Percentiles rank a stretch among this genome's conserved stretches.
Conservation (phyloP, 78 protist genomes). For the Dictyostelium purpureum region DNA sequence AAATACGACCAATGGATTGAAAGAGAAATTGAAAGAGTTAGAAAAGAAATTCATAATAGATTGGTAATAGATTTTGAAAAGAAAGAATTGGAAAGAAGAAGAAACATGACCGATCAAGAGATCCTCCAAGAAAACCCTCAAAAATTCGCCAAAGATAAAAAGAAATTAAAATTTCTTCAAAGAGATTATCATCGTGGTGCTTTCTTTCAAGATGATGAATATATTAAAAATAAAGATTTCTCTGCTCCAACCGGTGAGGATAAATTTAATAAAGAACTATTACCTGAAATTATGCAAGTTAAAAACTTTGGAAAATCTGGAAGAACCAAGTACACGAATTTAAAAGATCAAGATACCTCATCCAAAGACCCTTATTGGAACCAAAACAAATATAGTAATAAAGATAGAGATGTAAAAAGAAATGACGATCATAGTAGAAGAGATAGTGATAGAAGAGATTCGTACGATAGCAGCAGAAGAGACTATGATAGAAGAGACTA, state of each 20-base stretch:
- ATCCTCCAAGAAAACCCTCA: conserved; percentile 24
- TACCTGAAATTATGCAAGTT: conserved; percentile 80
- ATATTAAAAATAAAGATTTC: conserved; percentile 66
- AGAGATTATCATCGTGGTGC: conserved; percentile 84
- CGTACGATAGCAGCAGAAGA: neutral
- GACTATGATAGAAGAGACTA: conserved; percentile 9
- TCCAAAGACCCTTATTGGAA: conserved; percentile 25
- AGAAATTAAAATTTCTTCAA: conserved; percentile 61
- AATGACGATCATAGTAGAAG: neutral
- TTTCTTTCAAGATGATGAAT: conserved; percentile 81
- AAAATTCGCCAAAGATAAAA: neutral
- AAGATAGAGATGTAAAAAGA: no score
- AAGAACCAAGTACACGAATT: conserved; percentile 80
- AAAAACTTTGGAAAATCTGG: conserved; percentile 78
- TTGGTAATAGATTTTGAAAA: conserved; percentile 6
- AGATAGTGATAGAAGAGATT: neutral
- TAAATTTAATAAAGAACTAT: conserved; percentile 23
- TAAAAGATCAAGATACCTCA: conserved; percentile 80
- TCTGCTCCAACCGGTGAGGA: conserved; percentile 74
- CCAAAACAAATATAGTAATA: neutral
- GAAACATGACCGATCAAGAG: conserved; percentile 62
- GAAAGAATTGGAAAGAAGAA: conserved; percentile 30
- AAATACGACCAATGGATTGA: conserved; percentile 48
- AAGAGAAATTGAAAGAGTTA: conserved; percentile 46
- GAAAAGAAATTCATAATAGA: neutral